These are phyloP conservation scores for Neofusicoccum parvum DNA, from an alignment of 2,329 filamentous ascomycete species.

Conservation along the genomic window DNA sequence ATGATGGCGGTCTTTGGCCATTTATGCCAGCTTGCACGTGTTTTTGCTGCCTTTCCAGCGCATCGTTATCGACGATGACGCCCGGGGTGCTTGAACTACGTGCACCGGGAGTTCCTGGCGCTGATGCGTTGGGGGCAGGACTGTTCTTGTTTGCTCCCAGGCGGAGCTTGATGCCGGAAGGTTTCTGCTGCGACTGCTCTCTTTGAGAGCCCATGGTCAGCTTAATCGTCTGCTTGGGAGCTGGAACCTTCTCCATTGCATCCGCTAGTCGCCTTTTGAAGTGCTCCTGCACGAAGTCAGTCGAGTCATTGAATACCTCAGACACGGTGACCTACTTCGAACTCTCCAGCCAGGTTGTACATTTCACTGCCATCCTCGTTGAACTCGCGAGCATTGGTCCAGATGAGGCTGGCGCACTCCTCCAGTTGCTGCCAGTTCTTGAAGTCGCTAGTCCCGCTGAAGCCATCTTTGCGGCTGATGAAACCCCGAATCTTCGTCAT, in stretches of 20 bases:
- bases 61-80: conserved; percentile 57
- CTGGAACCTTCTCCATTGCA: conserved; percentile 71
- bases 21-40: conserved; percentile 55
- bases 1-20: conserved; percentile 34
- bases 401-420: conserved; percentile 77
- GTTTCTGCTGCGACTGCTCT: conserved; percentile 40
- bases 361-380: conserved; percentile 92
- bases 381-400: conserved; percentile 85
- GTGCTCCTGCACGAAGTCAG: conserved; percentile 54
- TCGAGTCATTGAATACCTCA: no score
- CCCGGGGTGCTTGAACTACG: conserved; percentile 49
- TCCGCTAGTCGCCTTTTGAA: conserved; percentile 70
- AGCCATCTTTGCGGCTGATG: conserved; percentile 63
- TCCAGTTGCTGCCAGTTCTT: conserved; percentile 83
- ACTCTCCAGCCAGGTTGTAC: conserved; percentile 71
- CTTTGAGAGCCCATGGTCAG: conserved; percentile 60
- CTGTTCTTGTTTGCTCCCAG: conserved; percentile 56
- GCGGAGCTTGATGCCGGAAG: conserved; percentile 64
- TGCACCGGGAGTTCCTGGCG: conserved; percentile 41
- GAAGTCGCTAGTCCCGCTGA: conserved; percentile 66
- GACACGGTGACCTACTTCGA: conserved; percentile 63
- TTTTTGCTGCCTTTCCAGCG: conserved; percentile 55
- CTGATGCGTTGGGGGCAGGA: conserved; percentile 31
- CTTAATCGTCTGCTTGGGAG: conserved; percentile 80
- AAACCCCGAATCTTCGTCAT: conserved; percentile 76